Percentiles rank a stretch among this genome's conserved stretches.
phyloP scores from a whole-genome alignment of 148 eudicot species.

The Nyssa sinensis region DNA sequence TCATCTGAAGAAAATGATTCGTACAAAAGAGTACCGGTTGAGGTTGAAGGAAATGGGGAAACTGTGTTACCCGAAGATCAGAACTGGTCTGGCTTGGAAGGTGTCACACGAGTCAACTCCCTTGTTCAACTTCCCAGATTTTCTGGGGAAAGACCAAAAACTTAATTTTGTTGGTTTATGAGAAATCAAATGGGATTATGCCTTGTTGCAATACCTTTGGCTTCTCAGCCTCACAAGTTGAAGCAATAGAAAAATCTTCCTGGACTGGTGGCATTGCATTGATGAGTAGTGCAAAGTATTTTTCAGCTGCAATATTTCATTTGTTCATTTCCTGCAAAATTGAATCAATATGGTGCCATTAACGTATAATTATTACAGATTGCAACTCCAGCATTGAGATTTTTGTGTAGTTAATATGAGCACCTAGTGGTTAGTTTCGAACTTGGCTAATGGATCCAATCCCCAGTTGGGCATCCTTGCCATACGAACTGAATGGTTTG shows the following conservation, averaged over 20 bases:
- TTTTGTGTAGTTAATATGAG: too few relatives aligned
- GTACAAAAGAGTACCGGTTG: constrained; percentile 37
- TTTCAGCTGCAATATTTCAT: neutral
- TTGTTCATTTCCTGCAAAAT: too few relatives aligned
- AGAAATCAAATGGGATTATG: constrained; percentile 3
- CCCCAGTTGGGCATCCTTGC: too few relatives aligned
- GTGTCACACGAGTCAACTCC: constrained; percentile 93
- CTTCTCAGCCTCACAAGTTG: constrained; percentile 12
- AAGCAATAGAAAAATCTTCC: neutral
- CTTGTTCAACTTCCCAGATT: constrained; percentile 97
- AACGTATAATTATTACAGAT: too few relatives aligned
- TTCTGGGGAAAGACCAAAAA: constrained; percentile 62
- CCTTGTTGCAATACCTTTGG: constrained; percentile 7
- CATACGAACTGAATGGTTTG: too few relatives aligned
- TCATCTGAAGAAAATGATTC: constrained; percentile 57
- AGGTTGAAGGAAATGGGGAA: constrained; percentile 34
- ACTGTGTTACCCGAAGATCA: constrained; percentile 48
- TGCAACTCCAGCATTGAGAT: too few relatives aligned
- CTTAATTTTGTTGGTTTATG: constrained; percentile 10
- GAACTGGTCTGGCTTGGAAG: constrained; percentile 95
- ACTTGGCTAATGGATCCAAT: too few relatives aligned
- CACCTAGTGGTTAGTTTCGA: too few relatives aligned
- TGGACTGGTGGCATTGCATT: neutral
- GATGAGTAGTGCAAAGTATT: neutral
- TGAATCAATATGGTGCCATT: too few relatives aligned